Evolutionary conservation across 2,329 filamentous ascomycete genomes (phyloP).

Genomic region (Neofusicoccum sp.): DNA sequence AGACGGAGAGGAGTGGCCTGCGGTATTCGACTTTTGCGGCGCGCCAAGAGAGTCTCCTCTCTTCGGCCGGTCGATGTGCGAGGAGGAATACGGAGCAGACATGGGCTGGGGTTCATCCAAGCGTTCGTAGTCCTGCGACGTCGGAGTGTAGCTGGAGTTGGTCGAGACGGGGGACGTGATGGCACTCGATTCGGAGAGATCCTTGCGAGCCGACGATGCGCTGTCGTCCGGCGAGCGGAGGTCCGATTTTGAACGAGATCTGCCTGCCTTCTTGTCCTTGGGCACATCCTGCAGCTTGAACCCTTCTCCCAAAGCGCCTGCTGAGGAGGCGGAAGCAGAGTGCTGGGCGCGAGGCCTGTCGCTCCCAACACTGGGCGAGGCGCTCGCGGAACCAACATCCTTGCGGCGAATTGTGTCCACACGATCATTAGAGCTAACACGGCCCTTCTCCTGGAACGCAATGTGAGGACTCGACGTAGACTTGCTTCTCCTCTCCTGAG

Average conservation of each 20-base stretch:
- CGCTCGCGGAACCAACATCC: conserved; percentile 28
- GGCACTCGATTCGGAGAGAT: conserved; percentile 12
- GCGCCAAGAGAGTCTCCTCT: conserved; percentile 60
- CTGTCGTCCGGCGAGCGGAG: conserved; percentile 33
- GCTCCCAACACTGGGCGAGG: conserved; percentile 32
- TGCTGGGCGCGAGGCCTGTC: conserved; percentile 51
- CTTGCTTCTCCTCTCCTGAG: conserved; percentile 40
- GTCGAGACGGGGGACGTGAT: conserved; percentile 14
- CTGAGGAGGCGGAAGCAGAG: conserved; percentile 31
- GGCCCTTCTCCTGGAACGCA: conserved; percentile 81
- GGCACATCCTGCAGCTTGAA: conserved; percentile 83
- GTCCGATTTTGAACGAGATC: conserved; percentile 47
- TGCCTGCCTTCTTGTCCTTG: conserved; percentile 57
- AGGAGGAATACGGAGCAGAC: conserved; percentile 34
- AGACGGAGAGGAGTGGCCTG: conserved; percentile 34
- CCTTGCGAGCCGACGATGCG: neutral
- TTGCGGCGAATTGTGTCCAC: conserved; percentile 50
- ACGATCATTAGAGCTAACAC: conserved; percentile 55
- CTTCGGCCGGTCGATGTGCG: conserved; percentile 47
- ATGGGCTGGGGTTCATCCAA: conserved; percentile 27
- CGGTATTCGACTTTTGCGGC: neutral
- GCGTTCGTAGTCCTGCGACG: conserved; percentile 33
- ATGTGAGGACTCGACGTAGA: conserved; percentile 73
- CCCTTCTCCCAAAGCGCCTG: conserved; percentile 35
- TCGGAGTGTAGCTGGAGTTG: conserved; percentile 16